These are phyloP conservation scores for Cordyceps sp. DNA, from an alignment of 2,329 filamentous ascomycete genomes.

Conservation along the genomic window DNA sequence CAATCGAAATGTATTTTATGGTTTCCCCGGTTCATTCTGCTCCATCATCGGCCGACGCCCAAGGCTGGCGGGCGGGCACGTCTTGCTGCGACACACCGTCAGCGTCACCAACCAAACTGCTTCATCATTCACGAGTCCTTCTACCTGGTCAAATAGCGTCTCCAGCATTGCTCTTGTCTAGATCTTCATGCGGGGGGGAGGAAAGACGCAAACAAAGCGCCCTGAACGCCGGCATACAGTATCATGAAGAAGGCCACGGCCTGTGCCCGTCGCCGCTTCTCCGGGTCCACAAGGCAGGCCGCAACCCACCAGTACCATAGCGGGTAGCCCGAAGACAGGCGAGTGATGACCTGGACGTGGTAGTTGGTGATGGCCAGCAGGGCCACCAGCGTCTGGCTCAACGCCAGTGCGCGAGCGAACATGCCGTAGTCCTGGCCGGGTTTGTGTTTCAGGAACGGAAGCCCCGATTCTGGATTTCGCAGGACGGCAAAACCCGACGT, in stretches of 20 bases:
- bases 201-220: conserved; percentile 72
- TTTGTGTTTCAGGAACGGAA: conserved; percentile 1
- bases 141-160: too few relatives aligned
- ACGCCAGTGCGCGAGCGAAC: conserved; percentile 42
- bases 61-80: too few relatives aligned
- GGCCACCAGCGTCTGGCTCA: conserved; percentile 57
- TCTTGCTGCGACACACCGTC: too few relatives aligned
- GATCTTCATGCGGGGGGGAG: conserved; percentile 59
- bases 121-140: not conserved
- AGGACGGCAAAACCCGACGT: conserved; percentile 36
- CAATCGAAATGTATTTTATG: too few relatives aligned
- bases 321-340: conserved; percentile 75
- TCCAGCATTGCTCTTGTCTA: too few relatives aligned
- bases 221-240: conserved; percentile 73
- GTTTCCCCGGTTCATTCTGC: too few relatives aligned
- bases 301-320: conserved; percentile 80
- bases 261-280: conserved; percentile 14
- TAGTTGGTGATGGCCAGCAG: conserved; percentile 60
- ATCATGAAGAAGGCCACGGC: conserved; percentile 50
- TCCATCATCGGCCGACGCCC: too few relatives aligned
- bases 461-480: conserved; percentile 6
- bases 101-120: not conserved
- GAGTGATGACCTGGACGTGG: conserved; percentile 87
- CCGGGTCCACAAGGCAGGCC: conserved; percentile 19
- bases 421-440: conserved; percentile 6